A percentile compares a stretch with the other conserved stretches of the same genome.
phyloP scores from a whole-genome alignment of 1,139 yeast genomes.

The Oligophagozyma castellii region DNA sequence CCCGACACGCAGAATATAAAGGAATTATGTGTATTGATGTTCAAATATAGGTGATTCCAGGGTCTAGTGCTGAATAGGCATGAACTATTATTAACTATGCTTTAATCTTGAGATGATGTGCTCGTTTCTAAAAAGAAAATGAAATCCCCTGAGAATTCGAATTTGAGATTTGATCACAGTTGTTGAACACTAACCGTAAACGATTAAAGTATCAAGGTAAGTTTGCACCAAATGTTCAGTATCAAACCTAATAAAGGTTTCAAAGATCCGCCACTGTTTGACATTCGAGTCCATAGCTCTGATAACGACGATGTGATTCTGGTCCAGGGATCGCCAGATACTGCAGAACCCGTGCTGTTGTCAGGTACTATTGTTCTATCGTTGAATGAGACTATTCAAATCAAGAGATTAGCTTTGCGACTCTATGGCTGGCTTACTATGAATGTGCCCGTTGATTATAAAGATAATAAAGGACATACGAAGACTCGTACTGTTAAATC shows the following conservation, averaged over 20 bases:
- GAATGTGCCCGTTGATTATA: conserved; percentile 40
- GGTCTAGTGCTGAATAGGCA: no score
- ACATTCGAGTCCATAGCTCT: conserved; percentile 32
- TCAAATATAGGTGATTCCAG: no score
- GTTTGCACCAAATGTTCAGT: neutral
- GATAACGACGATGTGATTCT: conserved; percentile 66
- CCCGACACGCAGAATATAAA: no score
- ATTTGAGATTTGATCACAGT: no score
- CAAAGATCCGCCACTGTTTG: conserved; percentile 18
- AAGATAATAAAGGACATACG: conserved; percentile 33
- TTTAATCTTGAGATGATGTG: no score
- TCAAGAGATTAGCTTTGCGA: conserved; percentile 49
- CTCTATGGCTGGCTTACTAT: conserved; percentile 52
- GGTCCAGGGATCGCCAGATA: conserved; percentile 61
- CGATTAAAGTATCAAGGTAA: no score
- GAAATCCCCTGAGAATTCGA: no score
- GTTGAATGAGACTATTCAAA: conserved; percentile 58
- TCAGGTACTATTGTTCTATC: conserved; percentile 71
- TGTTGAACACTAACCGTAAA: no score
- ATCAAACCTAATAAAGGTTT: conserved; percentile 1
- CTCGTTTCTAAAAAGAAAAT: no score
- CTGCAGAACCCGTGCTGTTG: conserved; percentile 64
- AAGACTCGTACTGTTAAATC: conserved; percentile 44
- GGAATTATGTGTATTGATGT: no score
- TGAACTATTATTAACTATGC: no score